Conservation (phyloP, 1,139 yeast genomes). For the Pneumocystis carinii region DNA sequence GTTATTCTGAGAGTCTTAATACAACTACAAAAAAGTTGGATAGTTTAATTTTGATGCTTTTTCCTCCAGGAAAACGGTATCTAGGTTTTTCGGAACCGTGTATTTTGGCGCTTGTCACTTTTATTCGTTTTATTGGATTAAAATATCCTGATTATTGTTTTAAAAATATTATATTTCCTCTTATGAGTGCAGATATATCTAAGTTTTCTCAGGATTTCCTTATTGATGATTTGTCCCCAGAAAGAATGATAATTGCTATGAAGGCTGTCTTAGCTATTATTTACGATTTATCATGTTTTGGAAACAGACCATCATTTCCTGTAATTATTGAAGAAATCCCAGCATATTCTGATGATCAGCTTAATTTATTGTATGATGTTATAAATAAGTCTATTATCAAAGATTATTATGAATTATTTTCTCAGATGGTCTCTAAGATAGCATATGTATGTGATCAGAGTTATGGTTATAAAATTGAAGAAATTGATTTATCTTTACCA, state of each 20-base stretch:
- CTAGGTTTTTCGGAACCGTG: constrained; percentile 57
- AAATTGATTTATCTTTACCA: background rate
- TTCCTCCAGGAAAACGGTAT: constrained; percentile 47
- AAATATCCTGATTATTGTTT: constrained; percentile 65
- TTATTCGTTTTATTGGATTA: constrained; percentile 61
- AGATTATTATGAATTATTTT: constrained; percentile 55
- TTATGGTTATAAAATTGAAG: constrained; percentile 33
- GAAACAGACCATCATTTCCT: constrained; percentile 62
- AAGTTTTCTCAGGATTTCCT: constrained; percentile 31
- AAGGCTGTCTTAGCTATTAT: constrained; percentile 57
- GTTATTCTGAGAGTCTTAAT: constrained; percentile 78
- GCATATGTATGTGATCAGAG: constrained; percentile 45
- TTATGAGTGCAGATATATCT: constrained; percentile 23
- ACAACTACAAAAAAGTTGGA: constrained; percentile 62
- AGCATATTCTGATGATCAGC: background rate
- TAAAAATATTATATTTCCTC: constrained; percentile 57
- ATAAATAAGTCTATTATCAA: constrained; percentile 7
- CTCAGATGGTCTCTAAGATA: constrained; percentile 44
- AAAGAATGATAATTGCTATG: constrained; percentile 53
- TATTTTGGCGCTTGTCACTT: constrained; percentile 51
- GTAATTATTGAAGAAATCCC: constrained; percentile 21
- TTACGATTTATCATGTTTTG: constrained; percentile 37
- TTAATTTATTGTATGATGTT: background rate
- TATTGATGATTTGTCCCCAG: constrained; percentile 55
- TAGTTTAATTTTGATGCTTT: constrained; percentile 39